phyloP scores from a whole-genome alignment of 2,329 filamentous ascomycete genomes.

The Pestalotiopsis sp. region DNA sequence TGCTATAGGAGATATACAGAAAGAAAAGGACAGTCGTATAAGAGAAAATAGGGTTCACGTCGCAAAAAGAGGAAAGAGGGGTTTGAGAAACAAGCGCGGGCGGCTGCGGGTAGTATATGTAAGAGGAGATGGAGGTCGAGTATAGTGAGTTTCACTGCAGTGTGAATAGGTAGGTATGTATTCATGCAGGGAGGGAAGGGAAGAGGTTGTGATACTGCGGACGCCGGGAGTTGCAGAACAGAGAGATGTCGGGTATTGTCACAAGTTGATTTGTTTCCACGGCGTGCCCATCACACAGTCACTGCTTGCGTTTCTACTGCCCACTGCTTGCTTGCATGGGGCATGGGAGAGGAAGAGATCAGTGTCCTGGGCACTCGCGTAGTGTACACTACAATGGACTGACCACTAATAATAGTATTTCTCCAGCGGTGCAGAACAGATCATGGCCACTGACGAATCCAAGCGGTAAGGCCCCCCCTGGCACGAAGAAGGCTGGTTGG shows the following conservation, averaged over 20 bases:
- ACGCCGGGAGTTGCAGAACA: background rate
- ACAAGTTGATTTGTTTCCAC: conserved; percentile 35
- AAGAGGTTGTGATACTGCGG: conserved; percentile 29
- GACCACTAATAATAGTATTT: conserved; percentile 36
- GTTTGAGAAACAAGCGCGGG: conserved; percentile 28
- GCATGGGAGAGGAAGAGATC: background rate
- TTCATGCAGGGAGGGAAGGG: conserved; percentile 24
- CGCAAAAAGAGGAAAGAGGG: conserved; percentile 33
- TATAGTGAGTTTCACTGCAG: conserved; percentile 24
- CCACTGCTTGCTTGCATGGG: conserved; percentile 7
- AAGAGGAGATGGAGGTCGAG: conserved; percentile 19
- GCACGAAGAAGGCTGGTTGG: conserved; percentile 31
- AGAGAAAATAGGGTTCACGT: conserved; percentile 29
- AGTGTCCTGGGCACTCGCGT: conserved; percentile 19
- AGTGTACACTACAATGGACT: conserved; percentile 21
- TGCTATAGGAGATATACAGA: conserved; percentile 31
- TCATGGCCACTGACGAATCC: conserved; percentile 10
- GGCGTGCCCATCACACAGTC: conserved; percentile 15
- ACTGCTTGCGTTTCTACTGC: conserved; percentile 7
- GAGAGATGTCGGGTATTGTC: conserved; percentile 19
- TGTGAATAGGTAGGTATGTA: background rate
- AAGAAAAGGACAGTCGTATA: conserved; percentile 30
- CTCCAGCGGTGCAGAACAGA: conserved; percentile 16
- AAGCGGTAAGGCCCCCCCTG: conserved; percentile 23
- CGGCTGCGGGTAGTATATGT: conserved; percentile 35